Evolutionary conservation across 257 asterid species (phyloP), one percentile per base, ranked within the genome.

Genomic region (Buddleja alternifolia): DNA sequence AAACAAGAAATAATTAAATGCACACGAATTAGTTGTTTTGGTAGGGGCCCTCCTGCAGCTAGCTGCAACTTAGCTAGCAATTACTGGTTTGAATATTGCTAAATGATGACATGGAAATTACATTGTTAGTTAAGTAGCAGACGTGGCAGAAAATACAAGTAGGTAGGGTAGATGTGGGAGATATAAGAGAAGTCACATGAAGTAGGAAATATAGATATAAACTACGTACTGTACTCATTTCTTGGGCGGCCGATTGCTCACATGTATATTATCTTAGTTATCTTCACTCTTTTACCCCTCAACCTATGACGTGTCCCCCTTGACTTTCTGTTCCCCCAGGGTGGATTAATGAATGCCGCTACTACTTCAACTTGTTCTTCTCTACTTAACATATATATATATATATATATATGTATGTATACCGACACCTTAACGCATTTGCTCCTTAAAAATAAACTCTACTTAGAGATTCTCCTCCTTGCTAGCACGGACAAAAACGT

Each of bases 221-320:
- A n/a, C n/a, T n/a, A n/a, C n/a, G n/a, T n/a, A n/a, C n/a, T n/a
- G 55, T 52, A 55, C 12, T 37, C 15, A 71, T 67, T 72, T 81
- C 58, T 75, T 69, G 77, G 83, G 41, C 79, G 82, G 80, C 73
- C 16, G 70, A 69, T 76, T 69, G 41, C 69, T 72, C 80, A 78
- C 81, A 72, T 78, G 82, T 71, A 60, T 56, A 40, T 34, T 15
- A 3, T 54, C 10, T 40, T 48, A 44, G 46, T 56, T 60, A 4
- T 53, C 81, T 71, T 57, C 52, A 75, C 66, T 21, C 11, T 40
- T 52, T 62, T 65, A 48, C 61, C n/a, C 1, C 16, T 12, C 45
- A 17, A 34, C 0, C 15, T 40, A 64, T 54, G 68, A 68, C 80
- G 79, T 78, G 47, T 51, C 70, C 72, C 7, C 56, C 5, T 61